Evolutionary conservation across 164 flowering plant species (phyloP), one percentile per base, ranked within the genome.

Genomic region (Nelumbo lutea): DNA sequence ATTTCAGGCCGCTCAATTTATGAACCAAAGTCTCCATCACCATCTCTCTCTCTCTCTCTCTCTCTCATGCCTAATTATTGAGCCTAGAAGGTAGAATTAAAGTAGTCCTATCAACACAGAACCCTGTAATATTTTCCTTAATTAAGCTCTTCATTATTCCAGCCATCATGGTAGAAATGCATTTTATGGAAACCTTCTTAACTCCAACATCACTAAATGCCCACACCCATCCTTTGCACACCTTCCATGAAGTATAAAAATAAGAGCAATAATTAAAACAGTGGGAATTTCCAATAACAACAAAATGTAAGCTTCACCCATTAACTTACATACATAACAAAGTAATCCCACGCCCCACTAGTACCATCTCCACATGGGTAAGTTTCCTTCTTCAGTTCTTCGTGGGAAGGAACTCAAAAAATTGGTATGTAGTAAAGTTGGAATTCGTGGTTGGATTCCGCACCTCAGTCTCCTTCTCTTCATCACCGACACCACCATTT

Each of bases 331-430:
- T 68, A 45, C n/a, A 61, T 63, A 68, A 53, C 51, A 46, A 64
- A 4, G 8, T 62, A 38, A 58, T 27, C 56, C 15, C 27, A 38
- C n/a, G 58, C n/a, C 47, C 14, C 48, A 44, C 14, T 8, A 41
- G 56, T 41, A 9, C 3, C 13, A 51, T 27, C 42, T 4, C 55
- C 48, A 65, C 63, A 58, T 61, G 57, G 74, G 65, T 15, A 9
- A 9, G 46, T 62, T 59, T n/a, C 52, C 61, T 47, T 58, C 53
- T 73, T 78, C 73, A 82, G 65, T 86, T 82, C 82, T 87, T 90
- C 75, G 82, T 15, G 3, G 87, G 92, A 58, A 88, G 93, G 66
- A 90, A 90, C 77, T 90, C 90, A 69, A 84, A 78, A 65, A 82
- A 90, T 79, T 87, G 86, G 68, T 52, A 66, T 55, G 81, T 75